Base-by-base conservation (phyloP, 176 grass and related monocot species). In the Raddia guianensis region DNA sequence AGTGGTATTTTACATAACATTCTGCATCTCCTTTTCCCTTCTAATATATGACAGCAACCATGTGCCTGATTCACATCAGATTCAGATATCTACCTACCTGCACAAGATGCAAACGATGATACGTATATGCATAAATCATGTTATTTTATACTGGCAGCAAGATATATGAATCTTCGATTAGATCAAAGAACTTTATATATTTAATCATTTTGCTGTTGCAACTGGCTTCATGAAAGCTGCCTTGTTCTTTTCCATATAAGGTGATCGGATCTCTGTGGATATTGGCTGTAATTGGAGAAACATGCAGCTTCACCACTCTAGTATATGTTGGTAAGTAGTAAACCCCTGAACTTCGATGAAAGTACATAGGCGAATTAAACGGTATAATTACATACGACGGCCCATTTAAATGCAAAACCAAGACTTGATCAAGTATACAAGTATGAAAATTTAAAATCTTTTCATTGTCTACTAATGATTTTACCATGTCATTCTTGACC, bases 221-320 rank as follows among this genome's bases (percentile, higher is more conserved):
- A 45, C 56, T 56, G 64, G 2, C 0, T 15, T 8, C 8, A 2
- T 57, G 19, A 63, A 49, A 18, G 49, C 2, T 60, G 50, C 7
- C 21, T 3, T 82, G 1, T 11, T 70, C 14, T 48, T 50, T 63
- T 48, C 16, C 49, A 42, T 54, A 45, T 14, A 48, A 98, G 96
- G 88, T 90, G 74, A 86, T 93, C 76, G 90, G 68, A 54, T 90
- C 82, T 79, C 82, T 99, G 52, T 99, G 92, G 96, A 51, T 95
- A 33, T 3, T 99, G 40, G 90, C 90, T 53, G 55, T 88, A 47
- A 46, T 93, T 44, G 96, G 96, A 51, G 90, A 91, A 9, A 69
- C 47, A 76, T 95, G 90, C 90, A 99, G 88, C 72, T 95, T 92
- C 84, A 83, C 84, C 16, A 84, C 78, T 71, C 84, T 99, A 2